Conservation (phyloP, 805 yeast species). For the Zygotorulaspora chibaensis region DNA sequence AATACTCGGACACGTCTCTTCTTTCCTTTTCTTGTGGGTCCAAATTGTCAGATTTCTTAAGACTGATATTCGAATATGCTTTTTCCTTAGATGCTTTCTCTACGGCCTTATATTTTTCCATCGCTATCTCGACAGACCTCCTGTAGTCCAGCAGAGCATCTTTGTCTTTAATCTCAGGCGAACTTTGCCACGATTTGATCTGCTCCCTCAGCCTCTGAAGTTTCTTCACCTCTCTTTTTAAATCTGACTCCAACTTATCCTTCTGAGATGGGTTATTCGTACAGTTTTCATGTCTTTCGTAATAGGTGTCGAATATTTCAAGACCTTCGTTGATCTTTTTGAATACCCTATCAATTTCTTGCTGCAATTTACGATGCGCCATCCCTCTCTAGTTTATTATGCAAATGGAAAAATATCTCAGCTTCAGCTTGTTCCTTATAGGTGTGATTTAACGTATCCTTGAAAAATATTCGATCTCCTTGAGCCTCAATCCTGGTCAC, state of each 20-base stretch:
- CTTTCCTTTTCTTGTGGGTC: constrained; percentile 82
- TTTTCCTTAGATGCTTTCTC: constrained; percentile 92
- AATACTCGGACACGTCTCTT: constrained; percentile 63
- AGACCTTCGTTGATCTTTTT: constrained; percentile 86
- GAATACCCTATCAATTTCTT: constrained; percentile 89
- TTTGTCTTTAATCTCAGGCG: constrained; percentile 87
- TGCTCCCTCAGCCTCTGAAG: constrained; percentile 91
- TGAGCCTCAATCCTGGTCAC: not conserved
- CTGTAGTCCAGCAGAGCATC: constrained; percentile 77
- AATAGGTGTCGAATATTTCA: constrained; percentile 74
- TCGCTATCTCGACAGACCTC: constrained; percentile 64
- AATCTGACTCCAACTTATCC: constrained; percentile 87
- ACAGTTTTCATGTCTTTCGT: constrained; percentile 78
- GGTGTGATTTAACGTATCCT: too few species aligned
- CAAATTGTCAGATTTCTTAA: constrained; percentile 56
- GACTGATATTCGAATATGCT: constrained; percentile 89
- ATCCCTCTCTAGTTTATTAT: constrained; percentile 18
- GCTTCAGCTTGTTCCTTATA: too few species aligned
- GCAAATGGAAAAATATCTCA: not conserved
- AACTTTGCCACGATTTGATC: constrained; percentile 90
- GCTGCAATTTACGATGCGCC: constrained; percentile 47
- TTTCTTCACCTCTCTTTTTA: constrained; percentile 93
- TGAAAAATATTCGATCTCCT: not conserved
- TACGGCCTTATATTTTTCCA: constrained; percentile 94
- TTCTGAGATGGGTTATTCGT: constrained; percentile 79